These are phyloP conservation scores for Encephalitozoon intestinalis DNA, from an alignment of 371 early-diverging fungal species.

Conservation along the genomic window DNA sequence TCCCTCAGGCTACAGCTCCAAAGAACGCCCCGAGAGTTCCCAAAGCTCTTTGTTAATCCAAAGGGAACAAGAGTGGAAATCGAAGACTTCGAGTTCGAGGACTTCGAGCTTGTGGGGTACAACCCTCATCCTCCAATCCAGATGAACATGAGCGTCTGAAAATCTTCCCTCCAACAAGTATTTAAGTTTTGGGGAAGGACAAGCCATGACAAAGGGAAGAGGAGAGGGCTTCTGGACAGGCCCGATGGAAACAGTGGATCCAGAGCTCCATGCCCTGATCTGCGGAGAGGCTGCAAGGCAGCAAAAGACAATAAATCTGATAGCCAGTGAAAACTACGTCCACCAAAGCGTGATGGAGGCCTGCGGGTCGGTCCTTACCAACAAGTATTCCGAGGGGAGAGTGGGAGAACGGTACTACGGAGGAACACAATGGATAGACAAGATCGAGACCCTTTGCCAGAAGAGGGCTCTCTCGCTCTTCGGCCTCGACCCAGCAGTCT, in stretches of 20 bases:
- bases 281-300: conserved; percentile 89
- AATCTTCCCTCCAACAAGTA: not conserved
- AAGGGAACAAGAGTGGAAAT: conserved; percentile 58
- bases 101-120: conserved; percentile 76
- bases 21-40: conserved; percentile 76
- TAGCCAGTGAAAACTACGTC: conserved; percentile 94
- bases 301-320: conserved; percentile 77
- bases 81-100: conserved; percentile 74
- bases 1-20: conserved; percentile 72
- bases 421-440: conserved; percentile 92
- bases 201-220: not conserved
- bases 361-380: conserved; percentile 88
- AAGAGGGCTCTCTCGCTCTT: conserved; percentile 82
- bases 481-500: conserved; percentile 70
- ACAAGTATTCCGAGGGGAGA: conserved; percentile 98
- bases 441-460: conserved; percentile 76
- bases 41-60: conserved; percentile 63
- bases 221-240: not conserved
- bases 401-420: conserved; percentile 79
- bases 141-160: conserved; percentile 81
- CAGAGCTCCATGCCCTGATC: conserved; percentile 81
- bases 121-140: conserved; percentile 75
- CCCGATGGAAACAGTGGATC: conserved; percentile 64
- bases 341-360: conserved; percentile 87
- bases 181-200: not conserved